phyloP scores from a whole-genome alignment of 1,284 basidiomycete species.

The Tilletia walkeri region DNA sequence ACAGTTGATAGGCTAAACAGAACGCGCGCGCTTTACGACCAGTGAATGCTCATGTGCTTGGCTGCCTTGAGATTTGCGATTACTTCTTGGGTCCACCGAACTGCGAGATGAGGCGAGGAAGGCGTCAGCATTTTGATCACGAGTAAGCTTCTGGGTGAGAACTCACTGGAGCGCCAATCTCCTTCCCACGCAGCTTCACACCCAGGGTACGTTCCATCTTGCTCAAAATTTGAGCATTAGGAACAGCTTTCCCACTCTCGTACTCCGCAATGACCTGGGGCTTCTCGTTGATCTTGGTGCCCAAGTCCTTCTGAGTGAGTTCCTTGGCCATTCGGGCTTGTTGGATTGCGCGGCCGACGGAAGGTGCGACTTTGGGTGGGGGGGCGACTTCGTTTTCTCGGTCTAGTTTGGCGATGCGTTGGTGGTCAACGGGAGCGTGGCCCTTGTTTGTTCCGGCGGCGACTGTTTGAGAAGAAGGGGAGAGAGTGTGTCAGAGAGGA shows the following conservation, averaged over 20 bases:
- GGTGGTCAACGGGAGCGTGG: slow-evolving; percentile 49
- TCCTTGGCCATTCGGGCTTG: slow-evolving; percentile 74
- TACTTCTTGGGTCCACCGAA: slow-evolving; percentile 12
- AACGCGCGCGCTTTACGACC: too few species aligned
- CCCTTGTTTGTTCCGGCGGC: slow-evolving; percentile 50
- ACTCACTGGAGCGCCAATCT: slow-evolving; percentile 19
- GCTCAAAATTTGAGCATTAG: slow-evolving; percentile 81
- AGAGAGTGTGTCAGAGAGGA: background rate
- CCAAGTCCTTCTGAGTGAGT: slow-evolving; percentile 88
- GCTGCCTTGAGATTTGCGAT: background rate
- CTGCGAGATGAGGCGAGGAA: background rate
- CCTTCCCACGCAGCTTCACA: slow-evolving; percentile 82
- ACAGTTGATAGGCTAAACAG: too few species aligned
- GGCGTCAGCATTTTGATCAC: too few species aligned
- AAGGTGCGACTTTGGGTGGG: slow-evolving; percentile 75
- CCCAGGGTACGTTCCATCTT: slow-evolving; percentile 88
- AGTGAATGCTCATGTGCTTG: background rate
- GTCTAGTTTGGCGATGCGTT: slow-evolving; percentile 52
- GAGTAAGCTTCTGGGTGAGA: background rate
- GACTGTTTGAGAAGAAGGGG: slow-evolving; percentile 17
- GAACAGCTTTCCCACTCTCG: slow-evolving; percentile 77
- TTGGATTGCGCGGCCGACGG: slow-evolving; percentile 83
- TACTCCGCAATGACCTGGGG: slow-evolving; percentile 83
- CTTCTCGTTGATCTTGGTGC: slow-evolving; percentile 88
- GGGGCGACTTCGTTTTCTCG: slow-evolving; percentile 84